Base-by-base conservation (phyloP, 73 alveolate genomes). In the Symbiodinium pilosum region DNA sequence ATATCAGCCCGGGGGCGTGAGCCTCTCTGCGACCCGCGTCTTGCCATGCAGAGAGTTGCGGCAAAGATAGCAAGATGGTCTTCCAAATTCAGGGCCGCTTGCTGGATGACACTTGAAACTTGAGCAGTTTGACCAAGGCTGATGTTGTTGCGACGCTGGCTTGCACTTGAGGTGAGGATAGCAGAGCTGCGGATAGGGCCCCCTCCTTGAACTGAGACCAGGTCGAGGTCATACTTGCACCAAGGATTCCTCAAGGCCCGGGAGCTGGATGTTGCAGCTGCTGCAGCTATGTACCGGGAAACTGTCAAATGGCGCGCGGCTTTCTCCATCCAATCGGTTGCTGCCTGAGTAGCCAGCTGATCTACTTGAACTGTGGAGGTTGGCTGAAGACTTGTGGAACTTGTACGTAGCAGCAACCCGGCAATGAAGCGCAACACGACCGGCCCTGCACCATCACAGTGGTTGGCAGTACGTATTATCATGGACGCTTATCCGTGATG, bases 11-110 rank as follows among this genome's bases (percentile, higher is more conserved):
- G 81, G 38, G 81, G 81, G 30, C 38, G 30, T 32, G 81, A 64
- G 81, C 81, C 81, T 64, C 34, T 64, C 18, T 64, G 81, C 81
- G 81, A 64, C 34, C 81, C 81, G 81, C 39, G 18, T 38, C 81
- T 64, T 28, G 59, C n/a, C n/a, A n/a, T n/a, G n/a, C n/a, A n/a
- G n/a, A n/a, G n/a, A n/a, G n/a, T n/a, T n/a, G n/a, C n/a, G n/a
- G n/a, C n/a, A n/a, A n/a, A n/a, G n/a, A n/a, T n/a, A n/a, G n/a
- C n/a, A n/a, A n/a, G n/a, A n/a, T n/a, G n/a, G n/a, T n/a, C n/a
- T n/a, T n/a, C n/a, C n/a, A n/a, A n/a, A n/a, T n/a, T n/a, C n/a
- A 54, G 73, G 32, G 34, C 32, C 73, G 26, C 68, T 24, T 51
- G 68, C 68, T 24, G 4, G 20, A 26, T 5, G 73, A 26, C 24